Percentiles rank a stretch among this genome's conserved stretches.
Evolutionary conservation across 2,329 filamentous ascomycete genomes (phyloP).

Genomic region (Botrytis fragariae): DNA sequence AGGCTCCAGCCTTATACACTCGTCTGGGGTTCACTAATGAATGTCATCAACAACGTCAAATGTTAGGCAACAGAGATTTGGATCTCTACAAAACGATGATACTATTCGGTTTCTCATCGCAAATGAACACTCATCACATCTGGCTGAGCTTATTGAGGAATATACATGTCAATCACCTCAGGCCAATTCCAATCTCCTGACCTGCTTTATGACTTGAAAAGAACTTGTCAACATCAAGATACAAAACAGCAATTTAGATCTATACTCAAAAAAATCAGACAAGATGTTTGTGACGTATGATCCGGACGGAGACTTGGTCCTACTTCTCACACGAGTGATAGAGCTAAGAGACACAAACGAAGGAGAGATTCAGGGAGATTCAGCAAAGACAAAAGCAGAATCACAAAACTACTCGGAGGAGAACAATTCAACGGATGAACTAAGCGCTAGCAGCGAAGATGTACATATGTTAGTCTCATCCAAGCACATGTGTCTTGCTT

Average conservation of each 20-base stretch:
- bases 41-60: background rate
- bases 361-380: background rate
- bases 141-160: background rate
- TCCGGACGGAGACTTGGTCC: slow-evolving; percentile 10
- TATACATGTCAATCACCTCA: background rate
- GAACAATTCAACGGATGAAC: too few species aligned
- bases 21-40: background rate
- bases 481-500: slow-evolving; percentile 17
- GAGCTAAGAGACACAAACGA: background rate
- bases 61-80: background rate
- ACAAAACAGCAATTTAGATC: background rate
- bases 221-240: background rate
- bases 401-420: background rate
- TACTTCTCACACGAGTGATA: background rate
- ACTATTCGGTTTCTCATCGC: background rate
- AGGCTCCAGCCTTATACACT: background rate
- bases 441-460: background rate
- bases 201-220: background rate
- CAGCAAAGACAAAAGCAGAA: background rate
- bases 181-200: background rate
- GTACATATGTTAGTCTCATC: slow-evolving; percentile 19
- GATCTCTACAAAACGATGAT: background rate
- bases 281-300: background rate
- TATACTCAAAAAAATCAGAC: too few species aligned
- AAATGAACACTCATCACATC: background rate